Percentiles rank a stretch among this genome's conserved stretches.
phyloP scores from a whole-genome alignment of 140 eudicot genomes.

The Anethum foeniculum region DNA sequence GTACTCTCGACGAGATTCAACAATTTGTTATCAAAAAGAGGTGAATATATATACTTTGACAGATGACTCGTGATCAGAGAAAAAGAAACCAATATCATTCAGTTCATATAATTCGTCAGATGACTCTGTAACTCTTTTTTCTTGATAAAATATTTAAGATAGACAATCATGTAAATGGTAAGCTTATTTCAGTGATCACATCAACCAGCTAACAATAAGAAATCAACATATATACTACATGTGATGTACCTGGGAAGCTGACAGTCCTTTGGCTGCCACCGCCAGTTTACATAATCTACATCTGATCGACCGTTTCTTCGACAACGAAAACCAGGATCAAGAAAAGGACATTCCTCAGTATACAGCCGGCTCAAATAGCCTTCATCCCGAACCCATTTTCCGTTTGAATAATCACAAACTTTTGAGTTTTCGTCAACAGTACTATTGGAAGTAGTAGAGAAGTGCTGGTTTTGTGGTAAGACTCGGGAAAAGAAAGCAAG shows the following conservation, averaged over 20 bases:
- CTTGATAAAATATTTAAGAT: too few species aligned
- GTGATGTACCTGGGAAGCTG: constrained; percentile 40
- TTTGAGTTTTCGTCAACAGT: not conserved
- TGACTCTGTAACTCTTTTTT: not conserved
- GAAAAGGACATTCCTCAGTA: constrained; percentile 35
- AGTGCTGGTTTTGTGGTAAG: constrained; percentile 3
- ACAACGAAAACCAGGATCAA: constrained; percentile 58
- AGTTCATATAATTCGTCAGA: too few species aligned
- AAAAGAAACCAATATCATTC: too few species aligned
- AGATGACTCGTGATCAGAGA: too few species aligned
- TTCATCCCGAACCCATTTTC: constrained; percentile 53
- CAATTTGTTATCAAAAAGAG: not conserved
- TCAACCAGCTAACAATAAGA: too few species aligned
- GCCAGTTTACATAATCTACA: constrained; percentile 34
- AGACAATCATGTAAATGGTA: too few species aligned
- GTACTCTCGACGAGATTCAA: not conserved
- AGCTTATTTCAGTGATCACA: too few species aligned
- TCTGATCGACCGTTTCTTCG: constrained; percentile 34
- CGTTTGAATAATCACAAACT: constrained; percentile 35
- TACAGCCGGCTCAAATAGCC: constrained; percentile 13
- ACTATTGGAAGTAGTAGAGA: not conserved
- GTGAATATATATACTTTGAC: not conserved
- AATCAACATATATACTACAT: too few species aligned
- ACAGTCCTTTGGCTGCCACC: constrained; percentile 46
- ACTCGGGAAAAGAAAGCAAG: constrained; percentile 16